Evolutionary conservation across 2,329 filamentous ascomycete species (phyloP).

Genomic region (Alternaria gansuensis): DNA sequence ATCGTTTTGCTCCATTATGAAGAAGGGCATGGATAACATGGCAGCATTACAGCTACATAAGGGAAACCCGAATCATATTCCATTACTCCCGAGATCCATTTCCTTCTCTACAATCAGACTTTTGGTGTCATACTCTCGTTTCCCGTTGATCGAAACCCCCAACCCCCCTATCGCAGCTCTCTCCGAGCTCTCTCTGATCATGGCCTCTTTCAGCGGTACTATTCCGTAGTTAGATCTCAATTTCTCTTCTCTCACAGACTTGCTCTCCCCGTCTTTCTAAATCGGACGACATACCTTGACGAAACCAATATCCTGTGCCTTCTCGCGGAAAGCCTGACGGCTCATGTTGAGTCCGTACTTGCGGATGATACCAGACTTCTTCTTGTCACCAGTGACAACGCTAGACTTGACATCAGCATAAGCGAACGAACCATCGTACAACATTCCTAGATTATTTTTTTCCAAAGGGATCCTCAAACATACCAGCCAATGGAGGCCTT

Average conservation of each 20-base stretch:
- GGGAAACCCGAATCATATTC: background rate
- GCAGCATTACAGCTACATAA: background rate
- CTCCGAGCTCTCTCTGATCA: background rate
- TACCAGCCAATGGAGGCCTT: constrained; percentile 94
- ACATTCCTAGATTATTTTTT: background rate
- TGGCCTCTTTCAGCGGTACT: background rate
- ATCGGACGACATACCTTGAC: constrained; percentile 62
- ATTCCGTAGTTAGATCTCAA: background rate
- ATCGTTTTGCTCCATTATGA: background rate
- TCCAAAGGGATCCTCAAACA: background rate
- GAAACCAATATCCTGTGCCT: constrained; percentile 71
- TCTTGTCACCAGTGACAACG: constrained; percentile 42
- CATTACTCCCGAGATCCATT: background rate
- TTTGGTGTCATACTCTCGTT: background rate
- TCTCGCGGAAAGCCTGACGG: constrained; percentile 73
- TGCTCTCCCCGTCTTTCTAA: background rate
- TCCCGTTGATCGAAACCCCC: background rate
- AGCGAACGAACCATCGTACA: too few relatives aligned
- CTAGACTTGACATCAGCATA: constrained; percentile 15
- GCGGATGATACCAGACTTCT: constrained; percentile 89
- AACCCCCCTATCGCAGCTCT: background rate
- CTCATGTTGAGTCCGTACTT: constrained; percentile 94
- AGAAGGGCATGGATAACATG: background rate
- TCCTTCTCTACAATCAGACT: background rate
- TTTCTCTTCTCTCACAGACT: too few relatives aligned